Evolutionary conservation across 495 filamentous ascomycete species (phyloP), one percentile per base, ranked within the genome.

Genomic region (Acidomyces sp.): DNA sequence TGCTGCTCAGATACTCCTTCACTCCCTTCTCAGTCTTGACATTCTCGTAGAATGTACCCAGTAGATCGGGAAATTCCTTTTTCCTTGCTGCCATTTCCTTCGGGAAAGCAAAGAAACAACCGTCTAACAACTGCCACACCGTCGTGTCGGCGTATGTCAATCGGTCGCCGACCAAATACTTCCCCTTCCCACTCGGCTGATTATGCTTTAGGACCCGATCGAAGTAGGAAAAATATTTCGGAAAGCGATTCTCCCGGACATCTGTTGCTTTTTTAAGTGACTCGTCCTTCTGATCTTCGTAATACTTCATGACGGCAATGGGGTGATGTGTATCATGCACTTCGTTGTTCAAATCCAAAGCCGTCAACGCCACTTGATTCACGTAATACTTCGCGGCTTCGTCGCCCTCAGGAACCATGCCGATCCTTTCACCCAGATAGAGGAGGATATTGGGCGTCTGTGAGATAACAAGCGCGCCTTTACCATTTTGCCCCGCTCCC

Each of bases 271-370:
- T 66, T 23, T 61, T 56, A 49, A 67, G 56, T 23, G 70, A 62
- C 51, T 78, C 77, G 0, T 57, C 60, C 49, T 75, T 78, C 59
- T 83, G 77, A 21, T 81, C 74, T 43, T 81, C 77, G 45, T 80
- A 83, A 44, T 77, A 80, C 20, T 67, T 47, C 3, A 48, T 47
- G 0, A 53, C 44, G 0, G 69, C 63, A 12, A 82, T 63, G 0
- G 78, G 78, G 46, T 83, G 78, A 46, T 83, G 78, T 30, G 64
- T 67, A 45, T 82, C 74, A 47, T 83, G 78, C 12, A 66, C 62
- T 53, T 83, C 78, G 43, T 80, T 73, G 44, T 64, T 65, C 41
- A 80, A 64, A 44, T 83, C 78, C 43, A 81, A 55, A n/a, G 75
- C 75, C 33, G 78, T 82, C 17, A 80, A 53, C n/a, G 64, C 65